Conservation (phyloP, 2,329 filamentous ascomycete species). For the Alternaria consortialis region DNA sequence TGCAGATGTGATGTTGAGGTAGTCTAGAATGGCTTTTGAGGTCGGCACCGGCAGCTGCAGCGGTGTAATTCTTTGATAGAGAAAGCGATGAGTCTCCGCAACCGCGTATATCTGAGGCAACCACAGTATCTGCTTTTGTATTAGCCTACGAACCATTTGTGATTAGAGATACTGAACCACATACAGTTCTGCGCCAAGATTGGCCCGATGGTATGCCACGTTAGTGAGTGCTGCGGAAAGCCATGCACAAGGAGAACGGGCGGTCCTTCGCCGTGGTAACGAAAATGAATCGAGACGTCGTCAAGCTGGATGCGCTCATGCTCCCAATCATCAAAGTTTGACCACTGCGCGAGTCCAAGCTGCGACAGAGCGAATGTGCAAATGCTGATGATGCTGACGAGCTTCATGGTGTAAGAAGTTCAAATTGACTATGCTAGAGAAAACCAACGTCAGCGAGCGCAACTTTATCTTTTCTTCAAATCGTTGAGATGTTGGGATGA, state of each 20-base stretch:
- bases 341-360: background rate
- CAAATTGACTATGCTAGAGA: rapidly evolving
- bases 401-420: background rate
- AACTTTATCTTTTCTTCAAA: background rate
- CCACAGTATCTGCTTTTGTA: constrained; percentile 16
- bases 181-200: background rate
- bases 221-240: background rate
- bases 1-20: constrained; percentile 34
- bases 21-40: constrained; percentile 36
- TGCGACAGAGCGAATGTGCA: background rate
- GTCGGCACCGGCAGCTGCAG: constrained; percentile 42
- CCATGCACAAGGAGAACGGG: background rate
- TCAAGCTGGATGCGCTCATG: background rate
- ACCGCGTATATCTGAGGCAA: constrained; percentile 13
- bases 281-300: background rate
- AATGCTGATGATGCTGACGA: background rate
- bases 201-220: background rate
- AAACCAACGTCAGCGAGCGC: background rate
- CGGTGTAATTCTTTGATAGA: constrained; percentile 53
- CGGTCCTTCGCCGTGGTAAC: background rate
- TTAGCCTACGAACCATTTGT: background rate
- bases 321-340: background rate
- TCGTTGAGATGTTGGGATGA: too few species aligned
- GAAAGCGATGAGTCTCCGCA: constrained; percentile 49
- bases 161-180: background rate